Conservation (phyloP, 1,284 basidiomycete genomes). For the Ceratobasidium papillatum region DNA sequence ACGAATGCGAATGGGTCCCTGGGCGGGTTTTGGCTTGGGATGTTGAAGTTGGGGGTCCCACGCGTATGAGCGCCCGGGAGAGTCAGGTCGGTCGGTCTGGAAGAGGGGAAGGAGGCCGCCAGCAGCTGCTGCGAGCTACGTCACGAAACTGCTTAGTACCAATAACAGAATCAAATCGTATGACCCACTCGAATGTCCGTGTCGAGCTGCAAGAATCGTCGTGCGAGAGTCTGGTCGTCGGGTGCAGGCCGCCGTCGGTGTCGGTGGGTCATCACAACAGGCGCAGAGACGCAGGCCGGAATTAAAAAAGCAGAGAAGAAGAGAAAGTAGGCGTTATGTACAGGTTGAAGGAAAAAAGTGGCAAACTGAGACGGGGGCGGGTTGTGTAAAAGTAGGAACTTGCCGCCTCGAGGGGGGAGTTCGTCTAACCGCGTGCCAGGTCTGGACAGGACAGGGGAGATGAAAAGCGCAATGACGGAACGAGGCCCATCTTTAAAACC, state of each 20-base stretch:
- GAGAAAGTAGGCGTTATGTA: too few relatives aligned
- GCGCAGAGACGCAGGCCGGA: not conserved
- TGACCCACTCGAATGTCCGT: conserved; percentile 18
- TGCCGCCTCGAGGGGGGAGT: not conserved
- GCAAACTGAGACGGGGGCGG: conserved; percentile 17
- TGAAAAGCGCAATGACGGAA: conserved; percentile 19
- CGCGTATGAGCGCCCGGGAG: not conserved
- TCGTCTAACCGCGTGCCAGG: not conserved
- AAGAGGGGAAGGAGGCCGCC: not conserved
- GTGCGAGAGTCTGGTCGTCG: not conserved
- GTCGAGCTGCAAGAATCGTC: conserved; percentile 19
- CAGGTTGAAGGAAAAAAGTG: too few relatives aligned
- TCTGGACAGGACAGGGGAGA: not conserved
- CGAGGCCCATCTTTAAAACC: not conserved
- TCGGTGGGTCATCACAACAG: too few relatives aligned
- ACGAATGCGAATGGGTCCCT: conserved; percentile 9
- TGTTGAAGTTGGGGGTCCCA: conserved; percentile 10
- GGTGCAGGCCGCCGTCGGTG: conserved; percentile 3
- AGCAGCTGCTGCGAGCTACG: conserved; percentile 23
- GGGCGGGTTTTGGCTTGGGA: conserved; percentile 15
- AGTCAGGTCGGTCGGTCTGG: conserved; percentile 18
- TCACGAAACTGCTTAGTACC: too few relatives aligned
- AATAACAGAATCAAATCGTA: too few relatives aligned
- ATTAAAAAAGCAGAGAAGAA: too few relatives aligned
- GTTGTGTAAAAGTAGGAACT: not conserved